Base-by-base conservation (phyloP, 1,139 yeast genomes). In the Suhomyces wounanorum region DNA sequence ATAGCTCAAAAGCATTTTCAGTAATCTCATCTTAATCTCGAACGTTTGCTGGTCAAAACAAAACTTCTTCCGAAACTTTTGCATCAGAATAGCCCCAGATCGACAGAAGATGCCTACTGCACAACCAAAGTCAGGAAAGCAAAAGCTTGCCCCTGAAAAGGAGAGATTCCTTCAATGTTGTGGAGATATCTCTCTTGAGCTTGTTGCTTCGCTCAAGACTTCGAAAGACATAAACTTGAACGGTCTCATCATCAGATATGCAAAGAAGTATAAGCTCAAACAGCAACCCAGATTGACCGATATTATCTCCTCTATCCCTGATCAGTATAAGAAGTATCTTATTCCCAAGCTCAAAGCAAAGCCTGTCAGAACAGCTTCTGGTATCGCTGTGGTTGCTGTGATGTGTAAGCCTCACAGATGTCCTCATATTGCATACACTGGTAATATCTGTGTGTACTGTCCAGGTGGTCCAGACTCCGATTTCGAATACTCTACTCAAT, bases 381-480 rank as follows among this genome's bases (percentile, higher is more conserved):
- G 94, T 63, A 95, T 94, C 53, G 99, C 99, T 7, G 99, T 94
- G 21, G 99, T 94, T 46, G 99, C 99, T 0, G 98, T 95, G 36
- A 94, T 95, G 98, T 94, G 98, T 74, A 95, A 94, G 68, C 99
- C 99, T 3, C 99, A 94, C 69, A 81, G 99, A 73, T 94, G 99
- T 72, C 99, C 99, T 31, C 99, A 94, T 69, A 95, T 94, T 63
- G 98, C 99, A 31, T 95, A 94, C 68, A 94, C 99, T 0, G 99
- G 99, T 54, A 94, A 94, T 64, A 94, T 94, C 55, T 94, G 99
- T 77, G 99, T 94, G 14, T 94, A 94, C 67, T 94, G 99, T 73
- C 99, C 99, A 4, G 99, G 99, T 53, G 99, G 99, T 1, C 99
- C 99, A 1, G 99, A 94, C 68, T 87, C 96, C 1, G 99, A 94